These are phyloP conservation scores for Pilasporangium apinafurcum DNA, from an alignment of 352 stramenopile genomes.

Conservation along the genomic window DNA sequence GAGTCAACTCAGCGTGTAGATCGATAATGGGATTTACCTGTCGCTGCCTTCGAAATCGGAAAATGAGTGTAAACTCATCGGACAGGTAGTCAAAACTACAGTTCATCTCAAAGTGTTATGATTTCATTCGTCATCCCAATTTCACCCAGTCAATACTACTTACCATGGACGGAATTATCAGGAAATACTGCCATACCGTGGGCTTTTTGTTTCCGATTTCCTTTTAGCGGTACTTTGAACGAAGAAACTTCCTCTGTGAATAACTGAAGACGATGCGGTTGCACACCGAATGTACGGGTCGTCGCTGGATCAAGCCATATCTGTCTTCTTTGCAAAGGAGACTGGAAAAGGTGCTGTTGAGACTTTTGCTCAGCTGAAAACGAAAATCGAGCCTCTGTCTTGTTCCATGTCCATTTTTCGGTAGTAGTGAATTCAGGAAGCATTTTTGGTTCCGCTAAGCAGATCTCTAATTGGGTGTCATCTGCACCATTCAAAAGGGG, in stretches of 20 bases:
- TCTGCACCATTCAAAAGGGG: conserved; percentile 32
- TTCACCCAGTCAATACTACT: not conserved
- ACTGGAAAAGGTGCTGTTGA: conserved; percentile 18
- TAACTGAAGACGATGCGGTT: conserved; percentile 44
- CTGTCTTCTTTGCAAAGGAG: conserved; percentile 26
- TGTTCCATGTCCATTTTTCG: conserved; percentile 21
- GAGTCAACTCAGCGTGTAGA: not conserved
- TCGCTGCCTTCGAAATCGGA: conserved; percentile 36
- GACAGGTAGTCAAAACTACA: conserved; percentile 38
- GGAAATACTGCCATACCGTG: conserved; percentile 47
- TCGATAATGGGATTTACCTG: conserved; percentile 9
- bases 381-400: conserved; percentile 10
- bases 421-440: conserved; percentile 31
- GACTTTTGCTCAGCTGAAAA: conserved; percentile 9
- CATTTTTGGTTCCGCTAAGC: conserved; percentile 24
- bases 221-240: conserved; percentile 53
- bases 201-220: conserved; percentile 43
- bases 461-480: conserved; percentile 23
- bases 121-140: no score
- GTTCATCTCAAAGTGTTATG: no score
- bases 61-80: conserved; percentile 59
- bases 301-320: conserved; percentile 66
- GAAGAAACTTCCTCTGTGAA: conserved; percentile 70
- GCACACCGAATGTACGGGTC: conserved; percentile 36
- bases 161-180: conserved; percentile 62